Conservation (phyloP, 441 rosid genomes). For the Daphne laureola region DNA sequence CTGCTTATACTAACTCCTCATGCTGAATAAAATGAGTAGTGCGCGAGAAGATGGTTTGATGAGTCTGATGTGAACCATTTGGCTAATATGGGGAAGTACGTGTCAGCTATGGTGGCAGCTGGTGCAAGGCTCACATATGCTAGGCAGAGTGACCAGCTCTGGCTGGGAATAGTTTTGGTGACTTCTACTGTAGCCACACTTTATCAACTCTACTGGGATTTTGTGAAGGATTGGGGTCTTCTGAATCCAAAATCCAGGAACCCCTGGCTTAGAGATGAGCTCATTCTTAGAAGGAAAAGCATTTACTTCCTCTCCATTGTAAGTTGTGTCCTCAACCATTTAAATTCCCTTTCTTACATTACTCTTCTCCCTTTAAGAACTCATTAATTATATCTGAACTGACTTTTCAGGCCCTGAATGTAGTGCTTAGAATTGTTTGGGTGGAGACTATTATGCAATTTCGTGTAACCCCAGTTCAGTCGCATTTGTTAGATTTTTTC, state of each 20-base stretch:
- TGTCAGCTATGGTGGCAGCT: slow-evolving; percentile 95
- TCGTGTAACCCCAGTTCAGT: slow-evolving; percentile 35
- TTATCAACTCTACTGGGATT: slow-evolving; percentile 97
- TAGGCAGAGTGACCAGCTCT: slow-evolving; percentile 34
- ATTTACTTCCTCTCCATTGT: slow-evolving; percentile 75
- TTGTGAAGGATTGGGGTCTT: slow-evolving; percentile 93
- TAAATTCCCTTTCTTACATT: background rate
- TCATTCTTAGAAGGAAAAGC: slow-evolving; percentile 64
- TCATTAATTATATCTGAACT: slow-evolving; percentile 6
- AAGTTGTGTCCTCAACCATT: slow-evolving; percentile 23
- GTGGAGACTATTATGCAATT: slow-evolving; percentile 66
- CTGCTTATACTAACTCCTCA: no score
- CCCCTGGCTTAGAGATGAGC: slow-evolving; percentile 76
- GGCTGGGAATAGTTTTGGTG: slow-evolving; percentile 56
- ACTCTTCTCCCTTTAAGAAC: background rate
- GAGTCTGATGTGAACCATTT: slow-evolving; percentile 61
- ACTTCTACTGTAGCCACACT: slow-evolving; percentile 67
- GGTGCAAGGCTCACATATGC: slow-evolving; percentile 79
- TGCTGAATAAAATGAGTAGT: slow-evolving; percentile 25
- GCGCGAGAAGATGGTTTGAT: slow-evolving; percentile 93
- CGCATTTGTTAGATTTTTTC: slow-evolving; percentile 73
- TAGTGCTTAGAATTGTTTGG: slow-evolving; percentile 81
- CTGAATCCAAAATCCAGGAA: slow-evolving; percentile 67
- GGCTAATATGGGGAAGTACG: slow-evolving; percentile 95
- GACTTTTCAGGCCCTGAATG: slow-evolving; percentile 56